Base-by-base conservation (phyloP, 345 rosid species). In the Brassica nigra region DNA sequence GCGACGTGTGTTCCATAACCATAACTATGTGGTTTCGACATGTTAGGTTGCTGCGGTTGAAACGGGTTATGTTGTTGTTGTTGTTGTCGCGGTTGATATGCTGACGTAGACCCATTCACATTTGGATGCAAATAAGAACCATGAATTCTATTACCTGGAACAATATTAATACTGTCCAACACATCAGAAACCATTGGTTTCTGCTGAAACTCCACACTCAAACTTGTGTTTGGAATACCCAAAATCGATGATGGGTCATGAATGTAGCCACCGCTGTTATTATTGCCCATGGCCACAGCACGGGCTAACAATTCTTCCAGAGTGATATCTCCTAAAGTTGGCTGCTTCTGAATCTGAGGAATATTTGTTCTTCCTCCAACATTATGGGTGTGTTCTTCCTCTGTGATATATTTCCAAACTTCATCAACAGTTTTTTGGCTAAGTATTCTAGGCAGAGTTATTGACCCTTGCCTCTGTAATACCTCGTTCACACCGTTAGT, bases 371-470 rank as follows among this genome's bases (percentile, higher is more conserved):
- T 77, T 37, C 80, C 29, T 8, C 62, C 86, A 62, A 87, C 85
- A 30, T 83, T 81, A 0, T 8, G 3, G 6, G 15, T 33, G 33
- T 31, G 47, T 58, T 70, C 86, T 11, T 88, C 93, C 79, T 85
- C 88, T 0, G 88, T 74, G 18, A 91, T 76, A 78, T 85, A 86
- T 80, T 80, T 89, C 94, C 94, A 91, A 42, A 94, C 94, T 83
- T 92, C 90, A 63, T 90, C 97, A 66, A 90, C 91, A 2, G 91
- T 88, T 82, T 88, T 90, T 57, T 85, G 90, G 82, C 93, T 90
- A 79, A 92, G 83, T 31, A 93, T 86, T 68, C 90, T 83, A 1
- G 95, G 97, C 80, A 91, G 81, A 3, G 93, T 86, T 39, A 90
- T 55, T 3, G 97, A 92, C 8, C 91, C 92, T 82, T 91, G 97